phyloP scores from a whole-genome alignment of 2,329 filamentous ascomycete genomes.

The Cadophora malorum region DNA sequence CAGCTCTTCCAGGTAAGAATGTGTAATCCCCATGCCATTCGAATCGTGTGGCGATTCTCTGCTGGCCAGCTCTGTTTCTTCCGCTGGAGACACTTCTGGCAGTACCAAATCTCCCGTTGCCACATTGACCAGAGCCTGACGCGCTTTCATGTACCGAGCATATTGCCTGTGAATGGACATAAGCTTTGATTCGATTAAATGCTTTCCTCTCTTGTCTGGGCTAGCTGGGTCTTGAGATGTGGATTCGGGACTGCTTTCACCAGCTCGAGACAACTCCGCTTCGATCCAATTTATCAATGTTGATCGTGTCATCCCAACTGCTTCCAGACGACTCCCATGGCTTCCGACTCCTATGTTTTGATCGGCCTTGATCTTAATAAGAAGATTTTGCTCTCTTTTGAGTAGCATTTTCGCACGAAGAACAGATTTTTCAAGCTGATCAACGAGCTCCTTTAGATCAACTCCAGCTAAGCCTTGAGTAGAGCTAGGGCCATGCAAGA shows the following conservation, averaged over 20 bases:
- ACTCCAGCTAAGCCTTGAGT: slow-evolving; percentile 44
- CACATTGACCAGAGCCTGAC: slow-evolving; percentile 54
- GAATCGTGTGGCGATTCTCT: slow-evolving; percentile 20
- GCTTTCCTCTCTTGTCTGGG: slow-evolving; percentile 32
- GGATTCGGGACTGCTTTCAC: slow-evolving; percentile 45
- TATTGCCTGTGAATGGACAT: slow-evolving; percentile 59
- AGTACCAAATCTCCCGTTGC: slow-evolving; percentile 26
- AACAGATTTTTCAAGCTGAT: slow-evolving; percentile 63
- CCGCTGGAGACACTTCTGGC: slow-evolving; percentile 15
- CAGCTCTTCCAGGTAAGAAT: slow-evolving; percentile 62
- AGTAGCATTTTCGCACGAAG: slow-evolving; percentile 63
- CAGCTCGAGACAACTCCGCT: slow-evolving; percentile 61
- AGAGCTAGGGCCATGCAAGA: slow-evolving; percentile 32
- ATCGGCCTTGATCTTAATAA: slow-evolving; percentile 51
- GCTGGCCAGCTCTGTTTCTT: slow-evolving; percentile 3
- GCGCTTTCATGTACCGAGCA: slow-evolving; percentile 55
- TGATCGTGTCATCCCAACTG: slow-evolving; percentile 61
- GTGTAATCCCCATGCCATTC: slow-evolving; percentile 54
- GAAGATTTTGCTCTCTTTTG: slow-evolving; percentile 61
- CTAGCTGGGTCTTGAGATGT: slow-evolving; percentile 29
- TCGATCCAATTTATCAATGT: slow-evolving; percentile 72
- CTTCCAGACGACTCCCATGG: slow-evolving; percentile 48
- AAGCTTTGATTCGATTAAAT: slow-evolving; percentile 36
- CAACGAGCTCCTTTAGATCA: slow-evolving; percentile 56
- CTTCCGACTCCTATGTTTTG: slow-evolving; percentile 3